phyloP scores from a whole-genome alignment of 164 flowering plant genomes.

The Dillenia suffruticosa region DNA sequence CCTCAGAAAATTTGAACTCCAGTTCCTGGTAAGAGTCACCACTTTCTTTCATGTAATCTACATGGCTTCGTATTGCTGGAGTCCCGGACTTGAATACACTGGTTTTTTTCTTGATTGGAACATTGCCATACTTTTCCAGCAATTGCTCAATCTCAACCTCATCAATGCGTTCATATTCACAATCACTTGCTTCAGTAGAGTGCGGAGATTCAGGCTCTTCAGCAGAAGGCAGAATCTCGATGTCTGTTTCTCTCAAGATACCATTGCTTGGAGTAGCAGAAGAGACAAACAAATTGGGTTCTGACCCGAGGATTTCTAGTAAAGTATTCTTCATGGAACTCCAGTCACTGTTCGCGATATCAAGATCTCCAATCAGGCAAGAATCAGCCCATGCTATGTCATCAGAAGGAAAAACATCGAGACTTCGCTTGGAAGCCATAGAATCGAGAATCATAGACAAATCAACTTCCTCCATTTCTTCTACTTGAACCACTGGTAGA shows the following conservation, averaged over 20 bases:
- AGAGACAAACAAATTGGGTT: slow-evolving; percentile 9
- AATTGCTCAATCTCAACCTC: slow-evolving; percentile 3
- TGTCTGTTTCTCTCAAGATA: slow-evolving; percentile 9
- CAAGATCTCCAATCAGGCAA: slow-evolving; percentile 45
- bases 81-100: neutral
- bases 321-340: slow-evolving; percentile 47
- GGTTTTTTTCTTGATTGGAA: slow-evolving; percentile 3
- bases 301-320: slow-evolving; percentile 27
- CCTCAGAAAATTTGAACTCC: slow-evolving; percentile 10
- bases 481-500: slow-evolving; percentile 28
- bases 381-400: slow-evolving; percentile 75
- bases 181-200: slow-evolving; percentile 1
- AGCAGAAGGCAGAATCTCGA: slow-evolving; percentile 4
- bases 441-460: slow-evolving; percentile 16
- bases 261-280: slow-evolving; percentile 11
- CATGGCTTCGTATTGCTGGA: slow-evolving; percentile 21
- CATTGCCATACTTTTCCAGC: neutral
- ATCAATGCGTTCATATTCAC: slow-evolving; percentile 7
- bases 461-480: slow-evolving; percentile 25
- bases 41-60: slow-evolving; percentile 3
- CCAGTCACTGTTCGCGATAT: slow-evolving; percentile 32
- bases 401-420: slow-evolving; percentile 37
- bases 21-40: slow-evolving; percentile 13
- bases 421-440: slow-evolving; percentile 13
- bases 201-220: slow-evolving; percentile 1